Percentiles rank a stretch among this genome's conserved stretches.
Conservation (phyloP, 2,329 filamentous ascomycete genomes). For the Fusarium mangiferae region DNA sequence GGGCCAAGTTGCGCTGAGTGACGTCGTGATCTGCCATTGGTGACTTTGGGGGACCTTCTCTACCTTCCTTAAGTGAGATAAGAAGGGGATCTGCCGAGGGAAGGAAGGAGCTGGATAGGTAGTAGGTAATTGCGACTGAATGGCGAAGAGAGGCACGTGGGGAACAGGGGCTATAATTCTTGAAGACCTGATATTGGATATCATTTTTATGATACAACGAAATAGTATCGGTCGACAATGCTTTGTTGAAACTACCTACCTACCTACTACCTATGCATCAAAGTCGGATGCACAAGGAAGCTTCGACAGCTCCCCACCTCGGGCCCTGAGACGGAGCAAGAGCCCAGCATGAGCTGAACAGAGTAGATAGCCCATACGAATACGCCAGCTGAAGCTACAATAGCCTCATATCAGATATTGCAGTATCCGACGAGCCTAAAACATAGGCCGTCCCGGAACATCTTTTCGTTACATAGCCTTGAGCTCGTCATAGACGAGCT, state of each 20-base stretch:
- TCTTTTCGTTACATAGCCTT: conserved; percentile 9
- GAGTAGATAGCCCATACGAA: background rate
- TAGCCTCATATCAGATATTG: background rate
- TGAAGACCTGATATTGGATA: background rate
- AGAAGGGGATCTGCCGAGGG: conserved; percentile 17
- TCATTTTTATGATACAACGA: background rate
- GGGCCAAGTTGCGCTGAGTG: conserved; percentile 22
- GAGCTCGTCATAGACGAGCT: conserved; percentile 31
- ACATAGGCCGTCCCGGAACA: conserved; percentile 3
- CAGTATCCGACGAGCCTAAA: conserved; percentile 3
- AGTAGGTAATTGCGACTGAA: background rate
- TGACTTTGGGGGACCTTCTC: background rate
- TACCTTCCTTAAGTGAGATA: conserved; percentile 5
- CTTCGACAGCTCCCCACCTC: background rate
- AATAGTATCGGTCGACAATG: background rate
- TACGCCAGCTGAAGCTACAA: background rate
- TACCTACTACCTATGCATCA: background rate
- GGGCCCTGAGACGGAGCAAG: background rate
- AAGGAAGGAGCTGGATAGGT: background rate
- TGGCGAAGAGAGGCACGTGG: conserved; percentile 19
- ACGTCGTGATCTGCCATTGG: conserved; percentile 33
- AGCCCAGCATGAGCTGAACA: background rate
- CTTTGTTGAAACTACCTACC: background rate
- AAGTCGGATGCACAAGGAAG: background rate
- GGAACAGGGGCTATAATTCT: background rate